Conservation (phyloP, 1,139 yeast genomes). For the Meyerozyma elateridarum region DNA sequence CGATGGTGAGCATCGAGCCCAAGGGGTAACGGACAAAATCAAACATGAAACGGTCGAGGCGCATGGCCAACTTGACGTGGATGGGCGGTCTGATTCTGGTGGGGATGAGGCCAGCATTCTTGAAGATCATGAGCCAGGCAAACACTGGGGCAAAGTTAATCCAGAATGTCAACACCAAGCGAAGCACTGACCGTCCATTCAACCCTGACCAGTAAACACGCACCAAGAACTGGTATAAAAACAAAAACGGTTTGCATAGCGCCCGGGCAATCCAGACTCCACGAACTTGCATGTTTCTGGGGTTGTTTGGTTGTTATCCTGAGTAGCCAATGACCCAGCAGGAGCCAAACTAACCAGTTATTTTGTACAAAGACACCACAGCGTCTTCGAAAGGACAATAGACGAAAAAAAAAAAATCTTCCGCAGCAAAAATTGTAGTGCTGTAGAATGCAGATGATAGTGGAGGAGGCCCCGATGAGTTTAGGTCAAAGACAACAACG, state of each 20-base stretch:
- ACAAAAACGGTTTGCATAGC: constrained; percentile 14
- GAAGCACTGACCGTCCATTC: constrained; percentile 34
- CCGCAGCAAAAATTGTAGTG: too few relatives aligned
- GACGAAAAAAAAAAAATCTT: too few relatives aligned
- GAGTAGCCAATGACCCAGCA: too few relatives aligned
- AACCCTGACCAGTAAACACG: constrained; percentile 27
- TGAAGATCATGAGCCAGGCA: constrained; percentile 55
- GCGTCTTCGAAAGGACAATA: too few relatives aligned
- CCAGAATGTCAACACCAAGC: constrained; percentile 39
- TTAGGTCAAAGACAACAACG: too few relatives aligned
- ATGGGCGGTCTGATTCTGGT: constrained; percentile 50
- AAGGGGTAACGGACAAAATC: constrained; percentile 12
- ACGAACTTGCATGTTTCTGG: too few relatives aligned
- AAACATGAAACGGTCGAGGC: constrained; percentile 37
- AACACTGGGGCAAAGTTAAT: constrained; percentile 51
- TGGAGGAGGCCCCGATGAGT: too few relatives aligned
- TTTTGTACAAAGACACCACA: too few relatives aligned
- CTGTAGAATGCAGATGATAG: too few relatives aligned
- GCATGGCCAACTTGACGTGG: constrained; percentile 42
- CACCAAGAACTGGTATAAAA: constrained; percentile 16
- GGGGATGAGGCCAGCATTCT: constrained; percentile 59
- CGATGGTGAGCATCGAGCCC: constrained; percentile 11
- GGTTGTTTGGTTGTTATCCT: too few relatives aligned
- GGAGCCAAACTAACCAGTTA: too few relatives aligned
- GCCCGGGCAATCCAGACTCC: too few relatives aligned